phyloP scores from a whole-genome alignment of 352 stramenopile species.

The Stephanocyclus meneghinianus region DNA sequence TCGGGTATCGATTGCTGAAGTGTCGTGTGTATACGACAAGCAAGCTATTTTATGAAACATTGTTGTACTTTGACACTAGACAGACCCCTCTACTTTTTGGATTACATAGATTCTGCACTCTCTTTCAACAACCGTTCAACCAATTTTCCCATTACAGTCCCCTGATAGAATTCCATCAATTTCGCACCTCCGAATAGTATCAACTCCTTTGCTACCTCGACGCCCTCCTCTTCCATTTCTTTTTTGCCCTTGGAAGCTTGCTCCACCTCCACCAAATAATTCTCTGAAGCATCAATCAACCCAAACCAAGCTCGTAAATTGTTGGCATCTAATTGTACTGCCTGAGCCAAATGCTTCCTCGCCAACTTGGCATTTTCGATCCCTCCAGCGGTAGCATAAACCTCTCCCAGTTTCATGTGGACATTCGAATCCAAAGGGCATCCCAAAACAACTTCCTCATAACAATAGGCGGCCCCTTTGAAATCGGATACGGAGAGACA shows the following conservation, averaged over 20 bases:
- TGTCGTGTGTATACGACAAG: too few relatives aligned
- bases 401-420: slow-evolving; percentile 67
- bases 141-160: slow-evolving; percentile 45
- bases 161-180: slow-evolving; percentile 64
- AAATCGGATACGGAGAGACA: slow-evolving; percentile 66
- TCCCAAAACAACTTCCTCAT: slow-evolving; percentile 74
- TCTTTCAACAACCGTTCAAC: slow-evolving; percentile 64
- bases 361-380: slow-evolving; percentile 63
- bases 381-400: slow-evolving; percentile 66
- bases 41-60: not conserved
- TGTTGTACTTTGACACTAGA: not conserved
- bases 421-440: slow-evolving; percentile 68
- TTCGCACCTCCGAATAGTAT: slow-evolving; percentile 62
- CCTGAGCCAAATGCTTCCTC: slow-evolving; percentile 74
- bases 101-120: slow-evolving; percentile 24
- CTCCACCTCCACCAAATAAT: slow-evolving; percentile 64
- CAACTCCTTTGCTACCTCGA: slow-evolving; percentile 68
- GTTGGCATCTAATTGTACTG: slow-evolving; percentile 64
- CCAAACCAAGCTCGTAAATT: slow-evolving; percentile 70
- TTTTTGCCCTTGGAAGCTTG: slow-evolving; percentile 46
- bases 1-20: too few relatives aligned
- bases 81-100: not conserved
- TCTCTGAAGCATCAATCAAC: slow-evolving; percentile 60
- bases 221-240: slow-evolving; percentile 60
- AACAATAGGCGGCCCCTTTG: slow-evolving; percentile 65